A percentile compares a stretch with the other conserved stretches of the same genome.
Evolutionary conservation across 257 asterid genomes (phyloP).

Genomic region (Catharanthus roseus): DNA sequence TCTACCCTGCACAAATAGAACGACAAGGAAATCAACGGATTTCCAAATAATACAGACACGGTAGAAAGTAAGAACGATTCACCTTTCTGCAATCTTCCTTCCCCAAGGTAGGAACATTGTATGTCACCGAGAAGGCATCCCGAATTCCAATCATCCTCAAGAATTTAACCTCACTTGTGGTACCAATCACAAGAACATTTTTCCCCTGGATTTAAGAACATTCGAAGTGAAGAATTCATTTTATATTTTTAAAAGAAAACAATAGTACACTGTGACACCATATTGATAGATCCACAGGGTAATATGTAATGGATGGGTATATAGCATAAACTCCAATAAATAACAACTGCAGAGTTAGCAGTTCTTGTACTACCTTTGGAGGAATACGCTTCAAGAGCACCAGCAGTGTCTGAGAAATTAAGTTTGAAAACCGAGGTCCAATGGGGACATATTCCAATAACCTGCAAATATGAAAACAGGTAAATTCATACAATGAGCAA

Average conservation of each 20-base stretch:
- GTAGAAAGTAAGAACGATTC: constrained; percentile 16
- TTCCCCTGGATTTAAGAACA: constrained; percentile 54
- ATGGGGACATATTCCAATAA: constrained; percentile 82
- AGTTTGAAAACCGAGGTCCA: constrained; percentile 94
- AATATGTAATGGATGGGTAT: not conserved
- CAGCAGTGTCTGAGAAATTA: constrained; percentile 89
- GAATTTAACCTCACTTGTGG: constrained; percentile 82
- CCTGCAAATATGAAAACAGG: constrained; percentile 40
- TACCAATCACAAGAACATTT: constrained; percentile 82
- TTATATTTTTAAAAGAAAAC: not conserved
- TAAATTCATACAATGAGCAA: constrained; percentile 13
- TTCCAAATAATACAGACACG: not conserved
- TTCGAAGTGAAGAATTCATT: not conserved
- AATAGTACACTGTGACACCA: not conserved
- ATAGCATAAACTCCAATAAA: not conserved
- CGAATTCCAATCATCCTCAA: constrained; percentile 76
- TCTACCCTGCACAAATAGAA: not conserved
- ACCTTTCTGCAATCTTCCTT: constrained; percentile 86
- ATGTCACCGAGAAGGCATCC: constrained; percentile 77
- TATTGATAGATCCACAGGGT: not conserved
- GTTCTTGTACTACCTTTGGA: constrained; percentile 58
- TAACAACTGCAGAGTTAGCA: constrained; percentile 7
- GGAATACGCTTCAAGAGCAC: constrained; percentile 89
- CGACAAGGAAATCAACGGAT: not conserved
- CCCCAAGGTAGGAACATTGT: constrained; percentile 74